A percentile compares a stretch with the other conserved stretches of the same genome.
phyloP scores from a whole-genome alignment of 371 early-diverging fungal species.

The Rhizopus delemar region DNA sequence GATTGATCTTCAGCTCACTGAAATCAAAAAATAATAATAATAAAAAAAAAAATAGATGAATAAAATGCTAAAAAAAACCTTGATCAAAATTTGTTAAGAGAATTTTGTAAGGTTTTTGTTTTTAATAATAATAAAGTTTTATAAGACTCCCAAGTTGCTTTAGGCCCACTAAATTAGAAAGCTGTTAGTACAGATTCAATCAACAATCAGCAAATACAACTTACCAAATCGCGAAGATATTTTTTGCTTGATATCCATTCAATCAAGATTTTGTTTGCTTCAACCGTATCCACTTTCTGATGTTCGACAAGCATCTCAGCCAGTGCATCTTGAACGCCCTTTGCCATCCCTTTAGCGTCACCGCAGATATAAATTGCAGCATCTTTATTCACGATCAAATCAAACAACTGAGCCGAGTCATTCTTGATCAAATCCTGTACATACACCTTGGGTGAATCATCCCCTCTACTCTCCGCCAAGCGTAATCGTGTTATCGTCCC shows the following conservation, averaged over 20 bases:
- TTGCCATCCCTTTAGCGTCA: conserved; percentile 88
- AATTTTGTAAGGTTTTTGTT: no score
- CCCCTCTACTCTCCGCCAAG: conserved; percentile 66
- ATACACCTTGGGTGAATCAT: conserved; percentile 58
- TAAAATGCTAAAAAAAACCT: no score
- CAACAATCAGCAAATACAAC: conserved; percentile 4
- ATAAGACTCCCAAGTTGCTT: no score
- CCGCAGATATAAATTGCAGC: conserved; percentile 88
- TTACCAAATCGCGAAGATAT: conserved; percentile 74
- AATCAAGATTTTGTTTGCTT: conserved; percentile 61
- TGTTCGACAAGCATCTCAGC: conserved; percentile 64
- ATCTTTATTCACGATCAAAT: conserved; percentile 58
- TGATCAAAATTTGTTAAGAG: no score
- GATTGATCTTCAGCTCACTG: conserved; percentile 26
- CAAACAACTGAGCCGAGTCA: conserved; percentile 55
- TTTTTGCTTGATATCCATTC: conserved; percentile 66
- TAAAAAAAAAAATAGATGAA: not conserved
- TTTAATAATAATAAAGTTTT: no score
- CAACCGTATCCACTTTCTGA: conserved; percentile 43
- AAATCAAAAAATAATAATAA: conserved; percentile 12
- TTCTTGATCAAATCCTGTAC: conserved; percentile 80
- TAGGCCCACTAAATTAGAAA: no score
- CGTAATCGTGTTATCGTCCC: conserved; percentile 59
- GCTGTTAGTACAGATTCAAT: no score
- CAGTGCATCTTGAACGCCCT: conserved; percentile 78